Base-by-base conservation (phyloP, 371 early-diverging fungal genomes). In the Mortierella sp. region DNA sequence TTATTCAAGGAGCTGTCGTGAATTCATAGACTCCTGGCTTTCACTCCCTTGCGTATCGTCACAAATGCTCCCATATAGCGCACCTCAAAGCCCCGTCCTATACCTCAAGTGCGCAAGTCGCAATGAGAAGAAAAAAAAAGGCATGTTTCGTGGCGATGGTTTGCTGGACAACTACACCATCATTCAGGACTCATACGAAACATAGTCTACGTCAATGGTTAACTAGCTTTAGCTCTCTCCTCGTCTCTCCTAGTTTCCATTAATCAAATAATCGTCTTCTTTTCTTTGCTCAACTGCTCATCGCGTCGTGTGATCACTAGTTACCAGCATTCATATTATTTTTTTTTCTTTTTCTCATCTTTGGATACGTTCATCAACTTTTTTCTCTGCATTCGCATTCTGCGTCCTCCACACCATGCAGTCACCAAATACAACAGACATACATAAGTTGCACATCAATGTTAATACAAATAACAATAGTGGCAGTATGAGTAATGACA, bases 111-210 rank as follows among this genome's bases (percentile, higher is more conserved):
- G n/a, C 18, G 9, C n/a, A 43, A 43, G 43, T 11, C 43, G 18
- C n/a, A 51, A 51, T n/a, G n/a, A 51, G 18, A 18, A 51, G 10
- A 39, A 39, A 39, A 39, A 10, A 10, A 39, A 39, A 39, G 18
- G 5, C 8, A 51, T 8, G 51, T 51, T 47, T 51, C 51, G 51
- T n/a, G 51, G n/a, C 0, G n/a, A 51, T 22, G 51, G 9, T 43
- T 11, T 14, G 11, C 43, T 16, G 16, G 14, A 51, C 51, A 51
- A n/a, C 51, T n/a, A 51, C n/a, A 2, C 51, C 51, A n/a, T 51
- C 51, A 51, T 18, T n/a, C 51, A n/a, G n/a, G n/a, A 51, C 51
- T 51, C 51, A n/a, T 51, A n/a, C 43, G 35, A 43, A 43, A 43
- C 43, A 43, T 43, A 43, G 35, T 35, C 35, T 5, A 35, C 43